Evolutionary conservation across 2,329 filamentous ascomycete genomes (phyloP).

Genomic region (Calycina herbarum): DNA sequence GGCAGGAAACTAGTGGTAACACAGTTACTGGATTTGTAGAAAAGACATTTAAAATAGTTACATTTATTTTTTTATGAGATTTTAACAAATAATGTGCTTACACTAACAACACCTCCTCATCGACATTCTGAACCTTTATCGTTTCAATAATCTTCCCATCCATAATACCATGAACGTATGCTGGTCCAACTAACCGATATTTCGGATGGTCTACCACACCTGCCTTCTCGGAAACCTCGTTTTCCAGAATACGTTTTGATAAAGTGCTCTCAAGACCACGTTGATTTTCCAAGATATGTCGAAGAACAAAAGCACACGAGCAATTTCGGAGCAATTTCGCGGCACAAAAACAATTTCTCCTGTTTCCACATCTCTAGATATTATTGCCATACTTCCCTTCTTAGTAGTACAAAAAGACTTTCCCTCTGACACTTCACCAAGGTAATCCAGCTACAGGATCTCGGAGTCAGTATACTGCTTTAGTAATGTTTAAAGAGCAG

Average conservation of each 20-base stretch:
- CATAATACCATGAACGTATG: not conserved
- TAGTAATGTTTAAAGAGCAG: too few species aligned
- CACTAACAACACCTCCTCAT: not conserved
- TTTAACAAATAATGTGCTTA: not conserved
- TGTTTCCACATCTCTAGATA: not conserved
- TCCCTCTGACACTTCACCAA: not conserved
- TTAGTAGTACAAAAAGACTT: not conserved
- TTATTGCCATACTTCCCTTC: not conserved
- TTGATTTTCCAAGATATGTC: not conserved
- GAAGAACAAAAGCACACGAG: not conserved
- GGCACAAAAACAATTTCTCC: not conserved
- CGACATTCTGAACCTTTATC: not conserved
- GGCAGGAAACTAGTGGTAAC: too few species aligned
- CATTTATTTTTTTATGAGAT: too few species aligned
- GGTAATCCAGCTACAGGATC: not conserved
- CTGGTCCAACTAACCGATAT: not conserved
- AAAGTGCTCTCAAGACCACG: not conserved
- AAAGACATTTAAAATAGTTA: too few species aligned
- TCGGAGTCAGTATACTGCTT: too few species aligned
- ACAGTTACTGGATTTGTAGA: too few species aligned
- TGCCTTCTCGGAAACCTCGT: not conserved
- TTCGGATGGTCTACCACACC: not conserved
- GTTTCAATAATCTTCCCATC: not conserved
- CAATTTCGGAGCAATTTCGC: not conserved
- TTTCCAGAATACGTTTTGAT: too few species aligned